Evolutionary conservation across 2,329 filamentous ascomycete genomes (phyloP).

Genomic region (Diplodia scrobiculata): DNA sequence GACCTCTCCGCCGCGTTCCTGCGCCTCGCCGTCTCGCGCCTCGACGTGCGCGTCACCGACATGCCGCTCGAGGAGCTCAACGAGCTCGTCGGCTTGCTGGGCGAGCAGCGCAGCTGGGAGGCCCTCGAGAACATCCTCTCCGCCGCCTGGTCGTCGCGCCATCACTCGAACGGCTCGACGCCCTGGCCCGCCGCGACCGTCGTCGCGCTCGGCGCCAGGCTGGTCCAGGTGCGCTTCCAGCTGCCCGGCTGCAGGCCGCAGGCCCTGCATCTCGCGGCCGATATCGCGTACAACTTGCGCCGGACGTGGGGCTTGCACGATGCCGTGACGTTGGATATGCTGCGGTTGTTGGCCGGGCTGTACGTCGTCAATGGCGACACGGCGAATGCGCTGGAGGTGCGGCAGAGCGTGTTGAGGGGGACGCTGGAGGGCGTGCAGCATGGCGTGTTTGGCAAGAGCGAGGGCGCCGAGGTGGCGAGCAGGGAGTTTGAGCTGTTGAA

Average conservation of each 20-base stretch:
- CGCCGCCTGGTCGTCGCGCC: constrained; percentile 42
- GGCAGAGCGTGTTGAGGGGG: constrained; percentile 40
- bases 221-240: constrained; percentile 57
- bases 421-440: constrained; percentile 36
- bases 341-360: constrained; percentile 53
- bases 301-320: constrained; percentile 55
- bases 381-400: constrained; percentile 36
- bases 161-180: constrained; percentile 35
- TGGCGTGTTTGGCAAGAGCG: constrained; percentile 32
- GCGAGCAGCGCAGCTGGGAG: constrained; percentile 50
- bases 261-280: constrained; percentile 51
- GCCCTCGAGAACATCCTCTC: constrained; percentile 45
- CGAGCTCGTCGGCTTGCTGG: constrained; percentile 49
- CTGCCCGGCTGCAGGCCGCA: constrained; percentile 43
- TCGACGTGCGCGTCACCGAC: constrained; percentile 48
- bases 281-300: constrained; percentile 59
- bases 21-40: constrained; percentile 42
- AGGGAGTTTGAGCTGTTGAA: constrained; percentile 41
- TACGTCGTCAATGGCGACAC: constrained; percentile 50
- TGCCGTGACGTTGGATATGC: constrained; percentile 53
- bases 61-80: constrained; percentile 49
- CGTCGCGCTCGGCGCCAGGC: constrained; percentile 55
- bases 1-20: constrained; percentile 47
- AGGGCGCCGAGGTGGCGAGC: constrained; percentile 37
- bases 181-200: constrained; percentile 45